These are phyloP conservation scores for Amborella trichopoda DNA, from an alignment of 164 flowering plant genomes.

Conservation along the genomic window DNA sequence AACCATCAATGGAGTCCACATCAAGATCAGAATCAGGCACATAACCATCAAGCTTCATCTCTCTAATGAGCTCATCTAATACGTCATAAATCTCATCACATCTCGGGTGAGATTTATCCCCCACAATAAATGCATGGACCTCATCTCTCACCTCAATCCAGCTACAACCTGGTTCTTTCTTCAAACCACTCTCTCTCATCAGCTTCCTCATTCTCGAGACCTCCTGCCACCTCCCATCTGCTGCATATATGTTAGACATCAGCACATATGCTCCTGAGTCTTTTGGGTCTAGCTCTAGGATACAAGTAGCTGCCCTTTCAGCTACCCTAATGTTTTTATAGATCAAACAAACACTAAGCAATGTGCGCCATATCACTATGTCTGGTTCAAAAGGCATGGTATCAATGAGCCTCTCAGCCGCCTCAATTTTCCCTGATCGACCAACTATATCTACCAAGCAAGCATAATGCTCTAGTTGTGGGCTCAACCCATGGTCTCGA, in stretches of 20 bases:
- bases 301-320: slow-evolving; percentile 45
- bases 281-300: slow-evolving; percentile 49
- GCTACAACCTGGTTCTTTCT: slow-evolving; percentile 85
- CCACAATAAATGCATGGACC: slow-evolving; percentile 57
- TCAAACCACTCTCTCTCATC: slow-evolving; percentile 42
- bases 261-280: slow-evolving; percentile 68
- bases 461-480: slow-evolving; percentile 68
- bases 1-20: too few species aligned
- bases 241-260: slow-evolving; percentile 63
- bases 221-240: slow-evolving; percentile 64
- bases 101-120: slow-evolving; percentile 61
- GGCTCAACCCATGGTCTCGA: slow-evolving; percentile 33
- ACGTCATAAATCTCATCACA: slow-evolving; percentile 41
- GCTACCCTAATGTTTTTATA: slow-evolving; percentile 63
- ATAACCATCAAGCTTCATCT: slow-evolving; percentile 36
- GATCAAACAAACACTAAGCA: slow-evolving; percentile 57
- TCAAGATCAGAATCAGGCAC: slow-evolving; percentile 14
- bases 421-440: slow-evolving; percentile 40
- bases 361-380: slow-evolving; percentile 62
- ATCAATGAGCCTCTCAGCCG: slow-evolving; percentile 46
- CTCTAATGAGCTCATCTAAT: slow-evolving; percentile 30
- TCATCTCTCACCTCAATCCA: slow-evolving; percentile 69
- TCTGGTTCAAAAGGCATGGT: slow-evolving; percentile 75
- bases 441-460: slow-evolving; percentile 77
- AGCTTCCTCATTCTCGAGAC: slow-evolving; percentile 43